These are phyloP conservation scores for Agaricus subrufescens DNA, from an alignment of 768 basidiomycete genomes.

Conservation along the genomic window DNA sequence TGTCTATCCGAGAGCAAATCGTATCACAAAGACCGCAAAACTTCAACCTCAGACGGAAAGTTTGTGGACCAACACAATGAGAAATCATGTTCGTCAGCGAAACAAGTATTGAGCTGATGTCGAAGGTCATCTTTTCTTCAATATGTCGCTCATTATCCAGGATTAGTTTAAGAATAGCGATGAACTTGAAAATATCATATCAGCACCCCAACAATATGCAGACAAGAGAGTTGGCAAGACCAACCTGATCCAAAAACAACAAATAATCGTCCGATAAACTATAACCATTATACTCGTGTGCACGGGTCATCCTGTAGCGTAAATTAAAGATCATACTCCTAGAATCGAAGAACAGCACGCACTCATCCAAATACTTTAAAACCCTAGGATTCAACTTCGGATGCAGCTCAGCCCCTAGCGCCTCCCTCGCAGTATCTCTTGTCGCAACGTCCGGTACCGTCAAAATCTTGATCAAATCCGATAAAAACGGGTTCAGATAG, in stretches of 20 bases:
- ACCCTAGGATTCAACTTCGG: slow-evolving; percentile 63
- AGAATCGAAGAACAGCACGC: slow-evolving; percentile 21
- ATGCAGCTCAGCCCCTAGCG: slow-evolving; percentile 75
- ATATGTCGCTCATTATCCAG: slow-evolving; percentile 65
- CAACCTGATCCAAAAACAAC: slow-evolving; percentile 73
- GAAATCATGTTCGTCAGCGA: slow-evolving; percentile 63
- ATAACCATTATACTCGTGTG: slow-evolving; percentile 12
- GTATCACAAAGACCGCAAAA: slow-evolving; percentile 72
- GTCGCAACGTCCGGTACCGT: slow-evolving; percentile 58
- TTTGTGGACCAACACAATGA: slow-evolving; percentile 48
- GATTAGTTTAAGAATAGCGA: slow-evolving; percentile 70
- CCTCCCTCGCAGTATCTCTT: slow-evolving; percentile 78
- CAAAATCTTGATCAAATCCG: slow-evolving; percentile 64
- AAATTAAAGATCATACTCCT: not conserved
- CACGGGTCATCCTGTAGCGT: slow-evolving; percentile 6
- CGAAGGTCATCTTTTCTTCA: slow-evolving; percentile 59
- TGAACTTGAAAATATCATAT: slow-evolving; percentile 42
- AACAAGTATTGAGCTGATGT: slow-evolving; percentile 56
- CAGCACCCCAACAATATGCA: not conserved
- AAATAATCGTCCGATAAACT: slow-evolving; percentile 38
- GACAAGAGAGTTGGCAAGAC: not conserved
- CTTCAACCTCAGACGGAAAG: slow-evolving; percentile 65
- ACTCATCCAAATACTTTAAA: slow-evolving; percentile 73
- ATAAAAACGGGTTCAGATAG: slow-evolving; percentile 62
- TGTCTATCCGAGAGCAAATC: slow-evolving; percentile 58